phyloP scores from a whole-genome alignment of 306 rosid species.

The Castanea mollissima region DNA sequence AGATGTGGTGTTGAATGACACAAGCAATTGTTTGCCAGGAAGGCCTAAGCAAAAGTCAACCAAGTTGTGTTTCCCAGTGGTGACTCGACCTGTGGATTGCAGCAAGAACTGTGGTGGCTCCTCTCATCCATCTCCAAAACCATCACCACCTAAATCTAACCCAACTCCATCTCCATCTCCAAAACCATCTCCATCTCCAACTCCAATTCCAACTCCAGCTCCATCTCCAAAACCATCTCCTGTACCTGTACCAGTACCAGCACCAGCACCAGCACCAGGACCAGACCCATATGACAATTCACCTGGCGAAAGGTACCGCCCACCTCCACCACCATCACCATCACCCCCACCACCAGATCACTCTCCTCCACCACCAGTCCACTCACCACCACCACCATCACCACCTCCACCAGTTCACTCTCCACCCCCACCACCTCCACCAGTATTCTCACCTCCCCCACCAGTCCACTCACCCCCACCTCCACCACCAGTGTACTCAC shows the following conservation, averaged over 20 bases:
- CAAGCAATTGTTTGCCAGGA: constrained; percentile 46
- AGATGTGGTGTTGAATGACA: constrained; percentile 26
- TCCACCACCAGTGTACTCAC: neutral
- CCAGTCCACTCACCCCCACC: constrained; percentile 5
- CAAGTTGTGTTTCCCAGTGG: constrained; percentile 34
- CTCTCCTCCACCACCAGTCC: neutral
- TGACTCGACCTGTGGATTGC: constrained; percentile 55
- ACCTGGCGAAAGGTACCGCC: neutral
- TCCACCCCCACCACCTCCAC: constrained; percentile 8
- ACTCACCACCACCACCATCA: neutral
- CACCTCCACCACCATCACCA: neutral
- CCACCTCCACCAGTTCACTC: neutral
- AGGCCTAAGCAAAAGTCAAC: constrained; percentile 46
- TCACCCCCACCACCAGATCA: neutral
- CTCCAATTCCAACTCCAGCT: neutral
- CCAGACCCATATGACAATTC: neutral
- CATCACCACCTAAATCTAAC: neutral
- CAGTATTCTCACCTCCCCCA: neutral
- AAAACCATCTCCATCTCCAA: neutral
- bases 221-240: neutral
- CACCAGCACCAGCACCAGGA: neutral
- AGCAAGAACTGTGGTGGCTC: constrained; percentile 39
- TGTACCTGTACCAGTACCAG: neutral
- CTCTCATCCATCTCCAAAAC: neutral
- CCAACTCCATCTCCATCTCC: neutral